A percentile compares a stretch with the other conserved stretches of the same genome.
phyloP scores from a whole-genome alignment of 768 basidiomycete genomes.

The Leccinum obscurum region DNA sequence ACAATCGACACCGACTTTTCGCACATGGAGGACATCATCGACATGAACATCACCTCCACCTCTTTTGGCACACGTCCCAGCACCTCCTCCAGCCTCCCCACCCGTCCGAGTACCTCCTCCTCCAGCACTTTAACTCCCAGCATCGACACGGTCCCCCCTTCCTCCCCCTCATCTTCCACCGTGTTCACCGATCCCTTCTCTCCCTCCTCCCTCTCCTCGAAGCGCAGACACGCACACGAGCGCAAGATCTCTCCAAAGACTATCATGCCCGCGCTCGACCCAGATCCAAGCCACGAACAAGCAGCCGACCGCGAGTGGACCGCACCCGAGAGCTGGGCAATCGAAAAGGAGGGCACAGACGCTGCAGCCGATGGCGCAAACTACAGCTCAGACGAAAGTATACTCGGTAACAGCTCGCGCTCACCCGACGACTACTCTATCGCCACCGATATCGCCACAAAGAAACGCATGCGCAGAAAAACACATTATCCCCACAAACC shows the following conservation, averaged over 20 bases:
- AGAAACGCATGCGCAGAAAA: conserved; percentile 29
- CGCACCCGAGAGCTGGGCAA: conserved; percentile 78
- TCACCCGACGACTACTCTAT: conserved; percentile 15
- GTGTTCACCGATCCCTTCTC: conserved; percentile 42
- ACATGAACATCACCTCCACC: conserved; percentile 30
- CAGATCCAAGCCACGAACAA: conserved; percentile 8
- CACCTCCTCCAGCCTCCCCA: not conserved
- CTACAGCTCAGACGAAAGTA: conserved; percentile 41
- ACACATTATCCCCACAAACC: conserved; percentile 21
- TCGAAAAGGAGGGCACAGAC: conserved; percentile 51
- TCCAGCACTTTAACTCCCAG: conserved; percentile 25
- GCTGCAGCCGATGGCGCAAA: conserved; percentile 37
- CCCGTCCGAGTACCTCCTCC: conserved; percentile 23
- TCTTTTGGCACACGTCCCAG: conserved; percentile 2
- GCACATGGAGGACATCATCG: conserved; percentile 81
- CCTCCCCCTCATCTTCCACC: conserved; percentile 30
- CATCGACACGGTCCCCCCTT: conserved; percentile 43
- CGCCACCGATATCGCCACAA: conserved; percentile 12
- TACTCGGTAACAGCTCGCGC: conserved; percentile 19
- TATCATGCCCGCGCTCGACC: conserved; percentile 11
- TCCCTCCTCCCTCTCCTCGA: conserved; percentile 15
- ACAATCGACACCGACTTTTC: conserved; percentile 38
- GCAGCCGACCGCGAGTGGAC: conserved; percentile 50
- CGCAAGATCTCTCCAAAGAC: conserved; percentile 54
- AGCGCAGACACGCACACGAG: conserved; percentile 28